These are phyloP conservation scores for Musa schizocarpa DNA, from an alignment of 176 grass and related monocot species.

Conservation along the genomic window DNA sequence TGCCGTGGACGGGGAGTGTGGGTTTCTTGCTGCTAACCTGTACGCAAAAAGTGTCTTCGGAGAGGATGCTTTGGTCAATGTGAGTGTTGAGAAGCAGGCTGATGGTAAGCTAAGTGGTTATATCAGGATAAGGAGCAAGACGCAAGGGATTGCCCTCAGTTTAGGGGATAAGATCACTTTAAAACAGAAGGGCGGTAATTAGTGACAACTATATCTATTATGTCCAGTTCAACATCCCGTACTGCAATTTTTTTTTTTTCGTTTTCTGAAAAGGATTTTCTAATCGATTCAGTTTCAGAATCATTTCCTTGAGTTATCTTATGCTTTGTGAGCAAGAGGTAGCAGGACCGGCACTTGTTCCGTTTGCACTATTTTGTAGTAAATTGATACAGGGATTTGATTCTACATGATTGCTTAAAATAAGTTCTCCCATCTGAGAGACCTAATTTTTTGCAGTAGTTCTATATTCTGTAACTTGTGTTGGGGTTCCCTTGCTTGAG, in stretches of 20 bases:
- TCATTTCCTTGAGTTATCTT: not conserved
- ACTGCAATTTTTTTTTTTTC: not conserved
- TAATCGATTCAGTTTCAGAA: not conserved
- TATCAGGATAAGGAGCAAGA: constrained; percentile 35
- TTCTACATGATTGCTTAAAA: too few relatives aligned
- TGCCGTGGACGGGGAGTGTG: constrained; percentile 36
- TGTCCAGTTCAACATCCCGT: not conserved
- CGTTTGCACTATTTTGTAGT: too few relatives aligned
- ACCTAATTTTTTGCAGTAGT: too few relatives aligned
- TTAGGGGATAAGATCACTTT: constrained; percentile 14
- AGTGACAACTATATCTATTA: not conserved
- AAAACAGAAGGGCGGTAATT: constrained; percentile 13
- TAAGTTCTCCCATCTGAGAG: too few relatives aligned
- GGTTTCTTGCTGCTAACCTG: constrained; percentile 7
- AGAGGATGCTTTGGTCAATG: constrained; percentile 15
- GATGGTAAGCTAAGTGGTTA: constrained; percentile 37
- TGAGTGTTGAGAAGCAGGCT: constrained; percentile 26
- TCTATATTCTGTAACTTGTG: too few relatives aligned
- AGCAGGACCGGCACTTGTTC: too few relatives aligned
- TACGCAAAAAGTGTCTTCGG: constrained; percentile 17
- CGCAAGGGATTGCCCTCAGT: constrained; percentile 29
- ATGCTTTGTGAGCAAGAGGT: too few relatives aligned
- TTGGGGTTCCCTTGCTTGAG: too few relatives aligned
- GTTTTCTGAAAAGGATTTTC: not conserved
- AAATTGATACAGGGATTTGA: too few relatives aligned